phyloP scores from a whole-genome alignment of 176 grass and related monocot genomes.

The Tuctoria greenei region DNA sequence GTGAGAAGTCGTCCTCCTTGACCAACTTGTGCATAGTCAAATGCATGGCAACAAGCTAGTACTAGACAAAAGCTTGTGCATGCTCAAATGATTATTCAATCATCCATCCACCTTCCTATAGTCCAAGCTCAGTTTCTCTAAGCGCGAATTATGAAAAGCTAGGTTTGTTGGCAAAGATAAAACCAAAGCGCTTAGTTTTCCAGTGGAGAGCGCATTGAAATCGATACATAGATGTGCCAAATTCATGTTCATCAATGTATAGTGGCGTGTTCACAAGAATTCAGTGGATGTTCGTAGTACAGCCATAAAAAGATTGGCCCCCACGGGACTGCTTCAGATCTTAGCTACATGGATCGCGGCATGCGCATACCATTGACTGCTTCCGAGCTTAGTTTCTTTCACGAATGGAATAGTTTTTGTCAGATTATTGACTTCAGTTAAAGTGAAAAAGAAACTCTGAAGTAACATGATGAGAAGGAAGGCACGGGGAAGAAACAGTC shows the following conservation, averaged over 20 bases:
- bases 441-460: not conserved
- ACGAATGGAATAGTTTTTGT: not conserved
- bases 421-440: not conserved
- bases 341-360: not conserved
- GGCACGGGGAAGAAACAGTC: not conserved
- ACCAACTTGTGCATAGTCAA: slow-evolving; percentile 36
- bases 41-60: slow-evolving; percentile 23
- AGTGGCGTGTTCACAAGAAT: slow-evolving; percentile 33
- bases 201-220: slow-evolving; percentile 45
- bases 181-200: not conserved
- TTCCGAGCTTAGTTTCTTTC: too few species aligned
- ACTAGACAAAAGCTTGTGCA: slow-evolving; percentile 1
- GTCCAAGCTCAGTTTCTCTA: not conserved
- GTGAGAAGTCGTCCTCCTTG: slow-evolving; percentile 41
- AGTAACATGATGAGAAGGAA: too few species aligned
- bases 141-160: not conserved
- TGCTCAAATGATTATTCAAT: slow-evolving; percentile 32
- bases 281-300: slow-evolving; percentile 51
- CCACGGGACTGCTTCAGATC: slow-evolving; percentile 28
- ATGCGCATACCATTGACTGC: slow-evolving; percentile 6
- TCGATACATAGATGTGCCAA: slow-evolving; percentile 50
- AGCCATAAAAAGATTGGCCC: slow-evolving; percentile 31
- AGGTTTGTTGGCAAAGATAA: not conserved
- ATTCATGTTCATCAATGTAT: slow-evolving; percentile 55
- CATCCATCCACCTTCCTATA: not conserved